Conservation (phyloP, 768 basidiomycete genomes). For the Thelephora ganbajun region DNA sequence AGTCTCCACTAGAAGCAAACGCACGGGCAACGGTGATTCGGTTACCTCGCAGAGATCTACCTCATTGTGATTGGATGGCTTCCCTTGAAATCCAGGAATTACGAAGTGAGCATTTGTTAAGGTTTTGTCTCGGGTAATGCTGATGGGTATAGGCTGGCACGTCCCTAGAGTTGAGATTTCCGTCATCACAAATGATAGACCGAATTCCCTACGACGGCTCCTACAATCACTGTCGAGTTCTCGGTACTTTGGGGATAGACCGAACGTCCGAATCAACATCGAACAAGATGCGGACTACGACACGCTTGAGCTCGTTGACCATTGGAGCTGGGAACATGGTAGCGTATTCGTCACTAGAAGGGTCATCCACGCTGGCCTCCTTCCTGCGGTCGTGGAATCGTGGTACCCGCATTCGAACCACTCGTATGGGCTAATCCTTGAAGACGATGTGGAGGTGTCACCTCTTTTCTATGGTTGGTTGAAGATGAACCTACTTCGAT, state of each 20-base stretch:
- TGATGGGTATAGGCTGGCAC: slow-evolving; percentile 50
- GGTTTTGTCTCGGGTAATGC: background rate
- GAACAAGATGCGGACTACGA: slow-evolving; percentile 59
- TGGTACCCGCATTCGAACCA: slow-evolving; percentile 73
- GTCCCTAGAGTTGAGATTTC: slow-evolving; percentile 51
- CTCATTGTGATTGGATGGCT: slow-evolving; percentile 46
- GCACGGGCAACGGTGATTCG: slow-evolving; percentile 20
- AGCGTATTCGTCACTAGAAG: slow-evolving; percentile 50
- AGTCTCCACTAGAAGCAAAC: background rate
- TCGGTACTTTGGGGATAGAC: slow-evolving; percentile 53
- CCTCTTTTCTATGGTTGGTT: slow-evolving; percentile 78
- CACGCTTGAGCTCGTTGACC: slow-evolving; percentile 38
- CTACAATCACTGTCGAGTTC: slow-evolving; percentile 43
- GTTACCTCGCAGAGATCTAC: slow-evolving; percentile 35
- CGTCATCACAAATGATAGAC: slow-evolving; percentile 68
- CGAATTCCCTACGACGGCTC: slow-evolving; percentile 54
- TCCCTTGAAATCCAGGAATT: slow-evolving; percentile 43
- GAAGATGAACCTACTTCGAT: slow-evolving; percentile 67
- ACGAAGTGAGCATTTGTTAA: slow-evolving; percentile 29
- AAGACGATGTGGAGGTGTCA: slow-evolving; percentile 80
- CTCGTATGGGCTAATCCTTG: slow-evolving; percentile 66
- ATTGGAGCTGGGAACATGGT: slow-evolving; percentile 49
- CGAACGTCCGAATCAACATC: slow-evolving; percentile 56
- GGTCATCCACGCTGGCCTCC: slow-evolving; percentile 64
- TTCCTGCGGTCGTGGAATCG: slow-evolving; percentile 76